These are phyloP conservation scores for Cenococcum geophilum DNA, from an alignment of 495 filamentous ascomycete species.

Conservation along the genomic window DNA sequence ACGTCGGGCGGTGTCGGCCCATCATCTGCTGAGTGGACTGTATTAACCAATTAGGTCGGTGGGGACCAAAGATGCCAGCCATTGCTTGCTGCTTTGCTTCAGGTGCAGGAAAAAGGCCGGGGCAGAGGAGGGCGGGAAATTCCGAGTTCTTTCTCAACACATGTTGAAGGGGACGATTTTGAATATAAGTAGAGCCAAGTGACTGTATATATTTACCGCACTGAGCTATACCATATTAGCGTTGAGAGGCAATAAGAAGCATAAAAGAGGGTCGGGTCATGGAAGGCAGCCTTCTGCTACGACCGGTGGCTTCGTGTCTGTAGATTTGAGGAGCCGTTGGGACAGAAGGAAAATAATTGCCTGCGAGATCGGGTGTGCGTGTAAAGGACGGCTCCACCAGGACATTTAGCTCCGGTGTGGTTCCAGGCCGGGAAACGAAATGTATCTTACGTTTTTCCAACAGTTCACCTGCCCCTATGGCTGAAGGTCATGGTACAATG, in stretches of 20 bases:
- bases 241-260: not conserved
- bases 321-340: not conserved
- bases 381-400: not conserved
- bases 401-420: not conserved
- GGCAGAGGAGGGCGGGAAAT: not conserved
- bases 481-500: not conserved
- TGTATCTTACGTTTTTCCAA: not conserved
- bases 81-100: slow-evolving; percentile 2
- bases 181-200: not conserved
- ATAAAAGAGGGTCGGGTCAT: not conserved
- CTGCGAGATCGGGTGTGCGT: slow-evolving; percentile 1
- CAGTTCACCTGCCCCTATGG: not conserved
- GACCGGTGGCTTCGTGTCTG: not conserved
- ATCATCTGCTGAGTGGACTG: slow-evolving; percentile 2
- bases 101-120: slow-evolving; percentile 1
- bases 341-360: not conserved
- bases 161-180: not conserved
- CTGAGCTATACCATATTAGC: not conserved
- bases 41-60: slow-evolving; percentile 12
- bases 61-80: slow-evolving; percentile 12
- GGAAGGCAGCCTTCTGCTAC: not conserved
- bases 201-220: not conserved
- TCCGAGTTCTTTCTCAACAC: slow-evolving; percentile 3
- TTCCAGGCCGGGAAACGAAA: not conserved
- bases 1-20: slow-evolving; percentile 6